Evolutionary conservation across 441 rosid genomes (phyloP), one percentile per base, ranked within the genome.

Genomic region (Oxalis stricta): DNA sequence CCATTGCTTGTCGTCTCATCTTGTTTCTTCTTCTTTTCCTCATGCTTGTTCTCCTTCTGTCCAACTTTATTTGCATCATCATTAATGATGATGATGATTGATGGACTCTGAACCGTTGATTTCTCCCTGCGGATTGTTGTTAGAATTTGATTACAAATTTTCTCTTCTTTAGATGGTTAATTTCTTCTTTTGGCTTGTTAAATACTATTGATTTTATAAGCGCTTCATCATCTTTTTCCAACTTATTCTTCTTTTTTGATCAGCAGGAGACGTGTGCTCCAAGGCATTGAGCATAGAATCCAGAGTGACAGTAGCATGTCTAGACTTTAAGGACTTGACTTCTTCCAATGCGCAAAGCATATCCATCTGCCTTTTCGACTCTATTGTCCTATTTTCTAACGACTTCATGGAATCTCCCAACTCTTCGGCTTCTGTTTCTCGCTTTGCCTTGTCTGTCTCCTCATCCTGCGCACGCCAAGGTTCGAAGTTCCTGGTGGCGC

Each of bases 341-440:
- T 85, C 94, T 62, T 85, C 94, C 24, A 89, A 84, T 0, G 97
- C 79, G 8, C 92, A 95, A 33, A 85, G 63, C 47, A 82, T 85
- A 53, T 82, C 89, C 94, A 89, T 85, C 63, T 89, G 88, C 54
- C 82, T 66, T 53, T 89, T 89, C 2, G 97, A 85, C 68, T 89
- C 94, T 52, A 82, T 36, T 2, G 89, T 76, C 30, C 92, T 48
- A 33, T 89, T 85, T 70, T 82, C 97, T 69, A 85, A 50, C 1
- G 95, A 73, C 55, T 82, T 84, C 97, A 89, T 89, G 0, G 94
- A 88, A 63, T 89, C 94, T 9, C 92, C 92, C 84, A 77, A 68
- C 71, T 79, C 98, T 52, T 89, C 94, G 1, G 77, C 77, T 16
- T 74, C 82, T 48, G 77, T 76, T 16, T 74, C 82, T 48, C 92